Base-by-base conservation (phyloP, 2,329 filamentous ascomycete species). In the Colletotrichum cereale region DNA sequence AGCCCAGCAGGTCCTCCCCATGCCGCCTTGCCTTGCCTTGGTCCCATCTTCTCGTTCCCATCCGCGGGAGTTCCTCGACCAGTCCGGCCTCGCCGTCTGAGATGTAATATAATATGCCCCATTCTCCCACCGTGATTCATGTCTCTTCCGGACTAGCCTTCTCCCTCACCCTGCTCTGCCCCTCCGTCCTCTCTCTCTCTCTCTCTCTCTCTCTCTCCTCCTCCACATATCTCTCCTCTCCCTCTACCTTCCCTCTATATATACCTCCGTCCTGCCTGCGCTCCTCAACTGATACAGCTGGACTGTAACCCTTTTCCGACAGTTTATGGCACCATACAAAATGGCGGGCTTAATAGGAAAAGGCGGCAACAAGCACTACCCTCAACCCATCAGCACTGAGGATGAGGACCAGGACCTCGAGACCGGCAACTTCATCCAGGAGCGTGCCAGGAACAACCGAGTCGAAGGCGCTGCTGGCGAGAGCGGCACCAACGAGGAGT, bases 301-400 rank as follows among this genome's bases (percentile, higher is more conserved):
- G 70, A 72, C 70, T 72, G 70, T 72, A 72, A 68, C 60, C 66
- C 60, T 29, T 69, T 67, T 61, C 62, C 62, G 38, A 56, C 56
- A 60, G 26, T 63, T 31, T 62, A 66, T 72, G 70, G 70, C 70
- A 55, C 70, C 70, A 34, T 66, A 66, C 67, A 72, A 72, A 71
- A 72, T 72, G 67, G 70, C 70, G 60, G 62, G 70, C 62, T 56
- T 72, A 61, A 72, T 72, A 63, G 70, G 70, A 63, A 69, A 72
- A 67, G 70, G 70, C 42, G 70, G 70, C 55, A 72, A 72, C 66
- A 72, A 72, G 42, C 70, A 72, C 66, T 72, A 72, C 67, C 70
- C 70, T 21, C 68, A 67, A 48, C 66, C 70, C 67, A 66, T 72
- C 34, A 71, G 29, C 70, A 71, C 61, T 44, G 70, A 72, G 61